phyloP scores from a whole-genome alignment of 148 eudicot genomes.

The Arbutus unedo region DNA sequence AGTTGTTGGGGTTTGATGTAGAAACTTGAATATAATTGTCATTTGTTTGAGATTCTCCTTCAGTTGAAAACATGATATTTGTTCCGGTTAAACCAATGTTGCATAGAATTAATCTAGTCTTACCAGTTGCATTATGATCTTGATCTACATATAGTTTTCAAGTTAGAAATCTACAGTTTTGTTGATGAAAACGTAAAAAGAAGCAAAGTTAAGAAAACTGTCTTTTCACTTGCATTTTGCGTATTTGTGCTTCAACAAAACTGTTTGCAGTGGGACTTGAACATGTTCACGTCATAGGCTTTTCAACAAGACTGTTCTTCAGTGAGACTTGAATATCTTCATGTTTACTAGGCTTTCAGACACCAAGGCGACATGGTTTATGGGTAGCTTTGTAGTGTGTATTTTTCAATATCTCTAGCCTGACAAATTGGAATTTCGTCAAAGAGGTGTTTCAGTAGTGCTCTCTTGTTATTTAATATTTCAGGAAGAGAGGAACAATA shows the following conservation, averaged over 20 bases:
- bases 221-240: no score
- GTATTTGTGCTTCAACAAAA: not conserved
- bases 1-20: not conserved
- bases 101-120: not conserved
- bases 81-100: not conserved
- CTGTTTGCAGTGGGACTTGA: not conserved
- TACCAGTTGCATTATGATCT: not conserved
- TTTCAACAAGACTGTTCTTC: not conserved
- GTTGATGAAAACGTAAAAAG: not conserved
- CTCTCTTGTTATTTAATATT: slow-evolving; percentile 21
- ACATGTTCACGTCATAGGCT: not conserved
- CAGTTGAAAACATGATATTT: not conserved
- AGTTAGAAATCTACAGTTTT: not conserved
- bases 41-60: not conserved
- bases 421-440: not conserved
- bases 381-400: not conserved
- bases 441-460: not conserved
- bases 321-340: not conserved
- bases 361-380: not conserved
- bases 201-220: not conserved
- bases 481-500: slow-evolving; percentile 81
- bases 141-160: no score
- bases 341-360: not conserved
- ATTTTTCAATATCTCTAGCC: slow-evolving; percentile 3
- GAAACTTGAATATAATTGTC: not conserved